Conservation (phyloP, 768 basidiomycete species). For the Asterophora lycoperdoides region DNA sequence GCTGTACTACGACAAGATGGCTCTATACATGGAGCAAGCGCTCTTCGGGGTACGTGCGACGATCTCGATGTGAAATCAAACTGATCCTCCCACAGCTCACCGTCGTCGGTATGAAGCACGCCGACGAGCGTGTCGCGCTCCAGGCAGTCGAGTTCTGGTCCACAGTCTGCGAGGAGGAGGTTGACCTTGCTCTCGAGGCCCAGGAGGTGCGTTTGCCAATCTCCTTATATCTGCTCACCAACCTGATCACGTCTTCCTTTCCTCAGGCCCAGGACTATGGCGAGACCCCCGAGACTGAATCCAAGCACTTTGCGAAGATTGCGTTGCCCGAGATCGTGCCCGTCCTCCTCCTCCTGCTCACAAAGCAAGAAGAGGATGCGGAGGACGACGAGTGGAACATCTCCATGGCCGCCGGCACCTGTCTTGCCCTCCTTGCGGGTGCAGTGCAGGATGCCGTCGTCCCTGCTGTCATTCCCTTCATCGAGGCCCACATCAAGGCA, state of each 20-base stretch:
- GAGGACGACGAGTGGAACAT: slow-evolving; percentile 99
- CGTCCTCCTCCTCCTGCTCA: slow-evolving; percentile 83
- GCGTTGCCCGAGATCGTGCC: slow-evolving; percentile 94
- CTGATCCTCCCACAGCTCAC: slow-evolving; percentile 58
- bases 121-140: slow-evolving; percentile 85
- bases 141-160: slow-evolving; percentile 99
- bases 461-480: slow-evolving; percentile 92
- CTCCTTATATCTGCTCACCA: neutral
- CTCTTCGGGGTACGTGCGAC: slow-evolving; percentile 79
- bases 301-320: slow-evolving; percentile 88
- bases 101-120: slow-evolving; percentile 95
- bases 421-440: slow-evolving; percentile 81
- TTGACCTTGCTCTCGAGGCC: slow-evolving; percentile 86
- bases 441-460: slow-evolving; percentile 91
- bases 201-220: slow-evolving; percentile 60
- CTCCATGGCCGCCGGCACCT: slow-evolving; percentile 94
- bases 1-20: slow-evolving; percentile 98
- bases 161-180: slow-evolving; percentile 96
- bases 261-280: slow-evolving; percentile 83
- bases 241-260: slow-evolving; percentile 8
- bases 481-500: slow-evolving; percentile 91
- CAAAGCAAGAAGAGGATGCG: slow-evolving; percentile 92
- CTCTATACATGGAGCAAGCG: slow-evolving; percentile 98
- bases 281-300: slow-evolving; percentile 80
- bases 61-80: slow-evolving; percentile 5